Evolutionary conservation across 2,329 filamentous ascomycete genomes (phyloP), one percentile per base, ranked within the genome.

Genomic region (Calycina herbarum): DNA sequence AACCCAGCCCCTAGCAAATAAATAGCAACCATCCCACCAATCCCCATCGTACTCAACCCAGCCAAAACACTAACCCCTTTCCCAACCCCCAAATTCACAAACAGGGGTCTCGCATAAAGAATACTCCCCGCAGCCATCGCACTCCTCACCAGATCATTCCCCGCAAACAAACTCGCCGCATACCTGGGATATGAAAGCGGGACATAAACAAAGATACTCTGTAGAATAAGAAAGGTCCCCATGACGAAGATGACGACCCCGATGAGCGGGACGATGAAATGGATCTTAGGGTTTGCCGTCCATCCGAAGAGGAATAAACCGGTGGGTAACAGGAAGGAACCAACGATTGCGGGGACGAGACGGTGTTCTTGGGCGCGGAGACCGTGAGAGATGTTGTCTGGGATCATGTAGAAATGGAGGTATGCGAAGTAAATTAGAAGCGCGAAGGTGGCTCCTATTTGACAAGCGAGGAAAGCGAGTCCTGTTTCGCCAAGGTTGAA

Each of bases 121-220:
- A 77, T 77, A 66, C 72, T 78, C 57, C 73, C 76, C 5, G 76
- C 76, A 15, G 76, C 78, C 13, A 76, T 73, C 31, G 67, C 72
- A 3, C 71, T 73, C 31, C 78, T 66, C 57, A 77, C 62, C 45
- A 79, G 75, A 77, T 86, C 84, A 71, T 86, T 88, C 7, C 80
- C 84, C 1, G 85, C 85, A 72, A 87, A 86, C 15, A 87, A 77
- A 57, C 80, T 83, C 31, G 85, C 84, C 1, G 84, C 83, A 72
- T 86, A 85, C 70, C 78, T 75, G 7, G 83, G 83, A 69, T 85
- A 85, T 64, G 77, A 79, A 38, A 85, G 77, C 1, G 83, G 82
- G n/a, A 86, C 79, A 76, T 86, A 86, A 66, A 85, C 77, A 73
- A 86, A 86, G 73, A 86, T 2, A 82, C 77, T 90, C 87, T 0